Conservation (phyloP, 1,284 basidiomycete species). For the Pseudomicrostroma phylloplanum region DNA sequence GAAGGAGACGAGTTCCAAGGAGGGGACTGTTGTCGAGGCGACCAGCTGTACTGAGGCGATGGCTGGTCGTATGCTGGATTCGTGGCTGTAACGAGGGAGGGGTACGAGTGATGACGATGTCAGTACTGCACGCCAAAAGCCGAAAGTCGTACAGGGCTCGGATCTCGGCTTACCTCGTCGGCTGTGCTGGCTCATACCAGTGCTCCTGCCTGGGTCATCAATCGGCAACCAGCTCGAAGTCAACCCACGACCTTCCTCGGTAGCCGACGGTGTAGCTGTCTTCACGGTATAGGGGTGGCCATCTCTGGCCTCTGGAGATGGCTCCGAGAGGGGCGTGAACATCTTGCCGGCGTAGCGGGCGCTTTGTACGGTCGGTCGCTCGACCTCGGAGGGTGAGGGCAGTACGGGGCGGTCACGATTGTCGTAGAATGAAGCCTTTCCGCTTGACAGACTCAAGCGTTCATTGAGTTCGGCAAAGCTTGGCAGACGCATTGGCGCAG, state of each 20-base stretch:
- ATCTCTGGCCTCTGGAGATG: neutral
- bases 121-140: neutral
- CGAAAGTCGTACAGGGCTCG: neutral
- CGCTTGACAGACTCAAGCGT: neutral
- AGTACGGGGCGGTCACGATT: neutral
- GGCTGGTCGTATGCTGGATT: neutral
- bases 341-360: too few species aligned
- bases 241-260: neutral
- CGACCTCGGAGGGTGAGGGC: neutral
- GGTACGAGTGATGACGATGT: neutral
- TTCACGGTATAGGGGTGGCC: neutral
- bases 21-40: neutral
- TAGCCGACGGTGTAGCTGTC: neutral
- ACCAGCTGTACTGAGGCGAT: constrained; percentile 5
- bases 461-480: constrained; percentile 4
- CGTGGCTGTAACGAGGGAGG: neutral
- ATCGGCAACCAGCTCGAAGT: neutral
- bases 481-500: neutral
- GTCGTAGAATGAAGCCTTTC: neutral
- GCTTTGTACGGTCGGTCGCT: neutral
- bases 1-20: neutral
- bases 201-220: constrained; percentile 1
- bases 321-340: neutral
- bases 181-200: neutral
- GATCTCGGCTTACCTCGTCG: neutral